These are phyloP conservation scores for Penicillium nucicola DNA, from an alignment of 495 filamentous ascomycete species.

Conservation along the genomic window DNA sequence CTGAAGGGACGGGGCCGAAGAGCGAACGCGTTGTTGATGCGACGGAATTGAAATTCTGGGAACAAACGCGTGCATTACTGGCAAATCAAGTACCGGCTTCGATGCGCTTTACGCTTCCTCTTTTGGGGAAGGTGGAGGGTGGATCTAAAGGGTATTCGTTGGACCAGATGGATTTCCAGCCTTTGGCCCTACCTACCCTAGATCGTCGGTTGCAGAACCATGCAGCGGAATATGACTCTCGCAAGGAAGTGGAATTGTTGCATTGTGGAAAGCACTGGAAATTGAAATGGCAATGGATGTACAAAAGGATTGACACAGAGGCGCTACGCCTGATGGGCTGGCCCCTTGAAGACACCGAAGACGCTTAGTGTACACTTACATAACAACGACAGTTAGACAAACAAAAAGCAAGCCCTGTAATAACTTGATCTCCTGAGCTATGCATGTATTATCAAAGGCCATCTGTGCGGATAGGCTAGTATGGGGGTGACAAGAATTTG, in stretches of 20 bases:
- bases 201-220: constrained; percentile 13
- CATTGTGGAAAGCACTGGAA: constrained; percentile 12
- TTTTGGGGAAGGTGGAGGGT: constrained; percentile 17
- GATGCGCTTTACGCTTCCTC: constrained; percentile 38
- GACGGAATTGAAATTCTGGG: neutral
- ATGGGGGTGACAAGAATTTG: constrained; percentile 20
- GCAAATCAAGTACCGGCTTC: constrained; percentile 25
- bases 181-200: constrained; percentile 33
- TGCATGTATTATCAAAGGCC: constrained; percentile 18
- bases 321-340: constrained; percentile 34
- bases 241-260: constrained; percentile 10
- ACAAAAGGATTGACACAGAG: constrained; percentile 41
- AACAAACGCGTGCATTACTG: constrained; percentile 11
- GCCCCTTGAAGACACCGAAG: constrained; percentile 14
- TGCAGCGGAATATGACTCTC: neutral
- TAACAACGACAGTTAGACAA: constrained; percentile 16
- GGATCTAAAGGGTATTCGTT: neutral
- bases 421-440: constrained; percentile 25
- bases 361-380: constrained; percentile 34
- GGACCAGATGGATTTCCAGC: constrained; percentile 8
- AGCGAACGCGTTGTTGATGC: neutral
- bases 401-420: constrained; percentile 14
- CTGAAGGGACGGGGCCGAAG: neutral
- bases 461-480: constrained; percentile 11
- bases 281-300: constrained; percentile 43